phyloP scores from a whole-genome alignment of 805 yeast species.

The Cyberlindnera nakhonratchasimensis region DNA sequence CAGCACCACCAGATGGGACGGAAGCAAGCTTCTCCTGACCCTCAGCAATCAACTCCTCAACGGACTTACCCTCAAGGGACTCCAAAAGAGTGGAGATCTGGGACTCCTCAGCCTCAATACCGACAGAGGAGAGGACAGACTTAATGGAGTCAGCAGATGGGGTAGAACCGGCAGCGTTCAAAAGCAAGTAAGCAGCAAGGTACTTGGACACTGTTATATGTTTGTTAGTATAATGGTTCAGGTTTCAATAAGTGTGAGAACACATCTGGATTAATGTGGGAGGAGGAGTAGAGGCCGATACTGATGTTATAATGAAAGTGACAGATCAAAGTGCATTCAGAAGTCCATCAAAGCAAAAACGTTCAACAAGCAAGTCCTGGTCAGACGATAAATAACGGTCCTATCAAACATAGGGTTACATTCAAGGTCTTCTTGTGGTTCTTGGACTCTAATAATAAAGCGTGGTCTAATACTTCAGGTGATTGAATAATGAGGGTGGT shows the following conservation, averaged over 20 bases:
- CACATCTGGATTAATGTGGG: neutral
- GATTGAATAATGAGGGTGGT: too few relatives aligned
- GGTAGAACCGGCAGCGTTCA: conserved; percentile 94
- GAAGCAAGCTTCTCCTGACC: conserved; percentile 96
- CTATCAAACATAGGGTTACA: too few relatives aligned
- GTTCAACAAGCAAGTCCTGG: too few relatives aligned
- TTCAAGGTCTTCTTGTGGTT: too few relatives aligned
- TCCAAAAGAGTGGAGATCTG: conserved; percentile 76
- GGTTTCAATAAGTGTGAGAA: neutral
- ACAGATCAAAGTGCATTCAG: too few relatives aligned
- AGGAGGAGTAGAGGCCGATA: neutral
- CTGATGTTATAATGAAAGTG: neutral
- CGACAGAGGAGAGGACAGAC: conserved; percentile 87
- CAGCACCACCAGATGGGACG: conserved; percentile 98
- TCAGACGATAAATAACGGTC: too few relatives aligned
- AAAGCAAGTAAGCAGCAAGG: conserved; percentile 98
- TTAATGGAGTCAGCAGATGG: conserved; percentile 93
- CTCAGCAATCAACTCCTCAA: conserved; percentile 86
- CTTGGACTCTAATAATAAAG: too few relatives aligned
- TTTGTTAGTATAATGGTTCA: conserved; percentile 18
- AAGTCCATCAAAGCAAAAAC: too few relatives aligned
- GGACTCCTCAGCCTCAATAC: conserved; percentile 91
- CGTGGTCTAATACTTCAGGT: too few relatives aligned
- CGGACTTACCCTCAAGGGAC: conserved; percentile 91
- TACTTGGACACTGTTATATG: conserved; percentile 52